phyloP scores from a whole-genome alignment of 768 basidiomycete species.

The Zangia roseola region DNA sequence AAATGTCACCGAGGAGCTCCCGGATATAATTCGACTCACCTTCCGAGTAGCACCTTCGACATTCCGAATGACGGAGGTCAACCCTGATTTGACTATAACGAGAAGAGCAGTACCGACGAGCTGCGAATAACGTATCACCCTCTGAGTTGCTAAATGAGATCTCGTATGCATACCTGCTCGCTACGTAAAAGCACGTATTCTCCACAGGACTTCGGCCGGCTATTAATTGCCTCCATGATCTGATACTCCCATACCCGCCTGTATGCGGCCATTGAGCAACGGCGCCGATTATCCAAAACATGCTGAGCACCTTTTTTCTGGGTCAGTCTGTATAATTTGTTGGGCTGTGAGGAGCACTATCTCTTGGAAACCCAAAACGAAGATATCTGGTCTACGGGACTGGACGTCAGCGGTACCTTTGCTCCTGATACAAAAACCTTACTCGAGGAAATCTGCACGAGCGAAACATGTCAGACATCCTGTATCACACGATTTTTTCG shows the following conservation, averaged over 20 bases:
- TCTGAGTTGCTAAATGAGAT: not conserved
- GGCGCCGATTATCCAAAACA: not conserved
- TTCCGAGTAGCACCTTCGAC: constrained; percentile 93
- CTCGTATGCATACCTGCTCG: constrained; percentile 74
- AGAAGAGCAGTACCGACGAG: constrained; percentile 94
- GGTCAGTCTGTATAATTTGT: constrained; percentile 94
- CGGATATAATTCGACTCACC: constrained; percentile 40
- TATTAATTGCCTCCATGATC: constrained; percentile 76
- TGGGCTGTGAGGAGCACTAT: constrained; percentile 98
- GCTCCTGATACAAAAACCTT: constrained; percentile 3
- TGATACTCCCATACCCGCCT: constrained; percentile 87
- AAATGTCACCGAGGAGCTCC: constrained; percentile 1
- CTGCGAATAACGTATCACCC: constrained; percentile 38
- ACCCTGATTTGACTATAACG: constrained; percentile 73
- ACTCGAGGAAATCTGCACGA: constrained; percentile 19
- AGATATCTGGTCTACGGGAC: constrained; percentile 73
- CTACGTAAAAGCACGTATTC: constrained; percentile 87
- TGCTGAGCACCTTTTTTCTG: constrained; percentile 75
- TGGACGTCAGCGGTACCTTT: constrained; percentile 25
- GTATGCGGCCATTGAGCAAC: constrained; percentile 1
- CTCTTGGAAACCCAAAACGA: constrained; percentile 92
- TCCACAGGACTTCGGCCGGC: constrained; percentile 60
- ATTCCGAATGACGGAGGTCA: constrained; percentile 80
- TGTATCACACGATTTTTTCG: not conserved
- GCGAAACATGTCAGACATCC: constrained; percentile 1